Base-by-base conservation (phyloP, 495 filamentous ascomycete genomes). In the Hypoxylon lienhwacheense region DNA sequence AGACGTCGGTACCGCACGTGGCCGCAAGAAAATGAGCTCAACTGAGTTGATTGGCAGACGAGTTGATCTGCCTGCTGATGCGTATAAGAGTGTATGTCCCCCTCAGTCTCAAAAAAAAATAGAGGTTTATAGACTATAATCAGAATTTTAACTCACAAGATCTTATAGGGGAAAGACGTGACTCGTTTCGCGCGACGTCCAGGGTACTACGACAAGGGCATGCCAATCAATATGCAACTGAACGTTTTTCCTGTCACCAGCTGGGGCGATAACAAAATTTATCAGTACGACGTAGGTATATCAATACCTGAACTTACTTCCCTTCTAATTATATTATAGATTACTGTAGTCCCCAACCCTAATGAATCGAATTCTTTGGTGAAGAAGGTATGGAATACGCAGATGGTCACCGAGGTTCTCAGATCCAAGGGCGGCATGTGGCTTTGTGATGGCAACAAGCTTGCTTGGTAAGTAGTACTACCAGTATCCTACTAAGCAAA, bases 231-330 rank as follows among this genome's bases (percentile, higher is more conserved):
- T 5, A 63, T 97, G 5, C 61, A 70, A 0, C 68, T 95, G 41
- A 98, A 98, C 68, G 81, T 89, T 5, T 96, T 82, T 69, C 75
- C 77, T 0, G 81, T 96, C n/a, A 57, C 45, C 2, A 60, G 8
- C 1, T 70, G 47, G 80, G 11, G 82, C 0, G 78, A 61, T 14
- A 73, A 67, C 4, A 72, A 74, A 0, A 76, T 96, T 35, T 84
- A 81, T 48, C 91, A 96, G 70, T 97, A 90, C 54, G 91, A 96
- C 73, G 89, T 96, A 72, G 79, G 88, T 81, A 14, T 22, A 36
- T 59, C 16, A n/a, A 15, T 10, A 1, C 20, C 25, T 36, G 10
- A 0, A 15, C 40, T 28, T 24, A 11, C 15, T 17, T 1, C 15
- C 2, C 11, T 5, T 28, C 51, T 55, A 47, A 42, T 43, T 45